A percentile compares a stretch with the other conserved stretches of the same genome.
These are phyloP conservation scores for Coniosporium uncinatum DNA, from an alignment of 2,329 filamentous ascomycete species.

Conservation along the genomic window DNA sequence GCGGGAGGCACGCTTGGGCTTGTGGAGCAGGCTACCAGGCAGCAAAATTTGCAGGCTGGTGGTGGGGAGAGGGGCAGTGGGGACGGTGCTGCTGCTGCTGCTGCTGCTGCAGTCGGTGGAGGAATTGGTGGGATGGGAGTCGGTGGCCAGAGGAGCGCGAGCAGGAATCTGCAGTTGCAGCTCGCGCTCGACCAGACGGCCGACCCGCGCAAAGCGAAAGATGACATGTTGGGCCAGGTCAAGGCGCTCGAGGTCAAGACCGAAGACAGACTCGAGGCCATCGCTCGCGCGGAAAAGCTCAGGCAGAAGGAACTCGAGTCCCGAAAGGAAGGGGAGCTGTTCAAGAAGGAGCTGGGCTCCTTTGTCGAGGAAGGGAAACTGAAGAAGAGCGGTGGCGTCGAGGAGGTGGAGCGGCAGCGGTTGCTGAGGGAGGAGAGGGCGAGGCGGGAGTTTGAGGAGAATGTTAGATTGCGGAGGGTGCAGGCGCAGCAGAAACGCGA, in stretches of 20 bases:
- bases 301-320: slow-evolving; percentile 83
- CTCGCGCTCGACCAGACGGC: slow-evolving; percentile 37
- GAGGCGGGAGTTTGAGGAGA: slow-evolving; percentile 65
- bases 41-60: slow-evolving; percentile 77
- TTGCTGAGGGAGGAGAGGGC: slow-evolving; percentile 84
- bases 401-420: slow-evolving; percentile 84
- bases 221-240: slow-evolving; percentile 88
- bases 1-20: slow-evolving; percentile 89
- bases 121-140: slow-evolving; percentile 21
- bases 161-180: slow-evolving; percentile 42
- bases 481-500: slow-evolving; percentile 37
- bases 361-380: slow-evolving; percentile 90
- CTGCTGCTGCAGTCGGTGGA: slow-evolving; percentile 42
- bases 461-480: no score
- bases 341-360: slow-evolving; percentile 77
- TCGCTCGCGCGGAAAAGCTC: slow-evolving; percentile 92
- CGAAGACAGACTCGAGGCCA: slow-evolving; percentile 81
- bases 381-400: slow-evolving; percentile 94
- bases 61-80: no score
- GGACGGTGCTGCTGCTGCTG: slow-evolving; percentile 34
- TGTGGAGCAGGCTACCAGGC: slow-evolving; percentile 97
- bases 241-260: slow-evolving; percentile 93
- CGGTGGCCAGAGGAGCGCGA: not conserved
- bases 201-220: slow-evolving; percentile 80
- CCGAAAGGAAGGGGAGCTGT: slow-evolving; percentile 60